These are phyloP conservation scores for Aspergillus sp. DNA, from an alignment of 2,329 filamentous ascomycete genomes.

Conservation along the genomic window DNA sequence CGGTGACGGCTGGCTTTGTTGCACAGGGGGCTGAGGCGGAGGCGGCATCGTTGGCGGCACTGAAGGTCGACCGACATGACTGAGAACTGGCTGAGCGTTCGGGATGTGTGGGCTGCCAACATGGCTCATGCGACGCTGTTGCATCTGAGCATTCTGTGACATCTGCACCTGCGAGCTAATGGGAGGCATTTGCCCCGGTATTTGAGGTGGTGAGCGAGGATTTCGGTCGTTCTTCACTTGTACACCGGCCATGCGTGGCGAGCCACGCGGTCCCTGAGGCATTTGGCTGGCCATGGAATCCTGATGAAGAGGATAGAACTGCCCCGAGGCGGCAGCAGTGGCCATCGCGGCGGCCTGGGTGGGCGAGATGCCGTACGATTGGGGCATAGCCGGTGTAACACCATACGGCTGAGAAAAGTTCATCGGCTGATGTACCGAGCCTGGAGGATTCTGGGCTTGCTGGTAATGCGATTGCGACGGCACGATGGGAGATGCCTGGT, in stretches of 20 bases:
- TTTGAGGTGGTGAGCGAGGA: conserved; percentile 71
- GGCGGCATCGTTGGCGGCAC: conserved; percentile 48
- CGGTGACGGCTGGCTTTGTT: conserved; percentile 69
- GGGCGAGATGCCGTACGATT: conserved; percentile 69
- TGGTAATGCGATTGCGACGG: conserved; percentile 70
- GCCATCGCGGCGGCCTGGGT: conserved; percentile 92
- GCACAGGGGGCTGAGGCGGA: conserved; percentile 54
- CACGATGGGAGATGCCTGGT: conserved; percentile 74
- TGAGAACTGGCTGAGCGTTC: conserved; percentile 71
- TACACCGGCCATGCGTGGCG: conserved; percentile 68
- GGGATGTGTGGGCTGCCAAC: conserved; percentile 70
- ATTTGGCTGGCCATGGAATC: conserved; percentile 64
- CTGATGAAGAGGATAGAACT: conserved; percentile 69
- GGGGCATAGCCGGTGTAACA: conserved; percentile 68
- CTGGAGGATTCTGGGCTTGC: conserved; percentile 56
- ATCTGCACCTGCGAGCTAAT: conserved; percentile 45
- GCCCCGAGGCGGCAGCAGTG: conserved; percentile 84
- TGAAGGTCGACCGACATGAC: conserved; percentile 55
- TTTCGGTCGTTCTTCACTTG: conserved; percentile 68
- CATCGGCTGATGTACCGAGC: conserved; percentile 62
- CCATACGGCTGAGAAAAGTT: conserved; percentile 77
- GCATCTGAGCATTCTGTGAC: conserved; percentile 54
- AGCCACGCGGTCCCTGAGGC: conserved; percentile 54
- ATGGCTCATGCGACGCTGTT: conserved; percentile 66
- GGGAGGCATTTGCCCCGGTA: conserved; percentile 55